These are phyloP conservation scores for Mesembryanthemum crystallinum DNA, from an alignment of 148 eudicot species.

Conservation along the genomic window DNA sequence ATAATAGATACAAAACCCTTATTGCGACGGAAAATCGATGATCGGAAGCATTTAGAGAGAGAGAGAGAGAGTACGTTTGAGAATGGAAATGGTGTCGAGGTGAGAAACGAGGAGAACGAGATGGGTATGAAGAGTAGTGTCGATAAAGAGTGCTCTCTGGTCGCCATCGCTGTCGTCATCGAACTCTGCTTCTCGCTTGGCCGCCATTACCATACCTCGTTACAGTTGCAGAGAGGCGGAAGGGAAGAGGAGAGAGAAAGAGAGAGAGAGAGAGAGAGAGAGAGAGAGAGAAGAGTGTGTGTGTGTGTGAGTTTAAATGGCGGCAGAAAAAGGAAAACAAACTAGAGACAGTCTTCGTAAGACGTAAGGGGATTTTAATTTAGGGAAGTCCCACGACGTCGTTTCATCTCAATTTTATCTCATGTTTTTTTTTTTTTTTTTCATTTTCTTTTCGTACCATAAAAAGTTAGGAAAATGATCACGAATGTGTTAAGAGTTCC, in stretches of 20 bases:
- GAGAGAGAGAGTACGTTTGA: constrained; percentile 41
- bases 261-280: constrained; percentile 4
- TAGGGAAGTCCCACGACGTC: constrained; percentile 9
- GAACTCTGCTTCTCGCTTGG: constrained; percentile 15
- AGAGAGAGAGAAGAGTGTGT: too few relatives aligned
- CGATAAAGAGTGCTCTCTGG: constrained; percentile 43
- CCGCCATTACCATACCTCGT: constrained; percentile 17
- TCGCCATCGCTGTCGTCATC: constrained; percentile 19
- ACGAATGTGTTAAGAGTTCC: too few relatives aligned
- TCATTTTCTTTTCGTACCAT: too few relatives aligned
- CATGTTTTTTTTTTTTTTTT: too few relatives aligned
- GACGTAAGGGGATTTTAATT: background rate
- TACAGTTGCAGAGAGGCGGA: background rate
- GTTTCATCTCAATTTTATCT: background rate
- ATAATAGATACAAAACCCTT: background rate
- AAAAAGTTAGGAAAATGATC: too few relatives aligned
- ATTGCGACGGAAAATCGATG: background rate
- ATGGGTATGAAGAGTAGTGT: constrained; percentile 66
- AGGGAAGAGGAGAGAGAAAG: background rate
- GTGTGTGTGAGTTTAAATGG: background rate
- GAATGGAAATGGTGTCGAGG: constrained; percentile 35
- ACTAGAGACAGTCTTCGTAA: too few relatives aligned
- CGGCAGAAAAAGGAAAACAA: constrained; percentile 10
- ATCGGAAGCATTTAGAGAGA: constrained; percentile 1
- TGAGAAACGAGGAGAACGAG: constrained; percentile 39